Percentiles rank a stretch among this genome's conserved stretches.
These are phyloP conservation scores for Pseudomassariella vexata DNA, from an alignment of 2,329 filamentous ascomycete species.

Conservation along the genomic window DNA sequence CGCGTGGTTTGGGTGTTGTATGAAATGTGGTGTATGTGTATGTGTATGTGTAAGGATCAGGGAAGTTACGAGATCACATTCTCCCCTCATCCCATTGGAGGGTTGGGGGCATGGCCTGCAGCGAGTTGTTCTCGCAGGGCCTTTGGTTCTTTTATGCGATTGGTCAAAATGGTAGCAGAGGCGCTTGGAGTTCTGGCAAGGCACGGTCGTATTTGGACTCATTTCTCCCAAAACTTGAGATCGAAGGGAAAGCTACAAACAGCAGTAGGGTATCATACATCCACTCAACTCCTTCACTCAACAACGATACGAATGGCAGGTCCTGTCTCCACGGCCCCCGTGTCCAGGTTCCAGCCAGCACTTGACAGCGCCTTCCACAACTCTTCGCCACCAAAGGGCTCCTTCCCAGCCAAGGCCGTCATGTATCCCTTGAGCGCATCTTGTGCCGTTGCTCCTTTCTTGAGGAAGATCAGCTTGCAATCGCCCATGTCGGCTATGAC, in stretches of 20 bases:
- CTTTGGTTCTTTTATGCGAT: too few species aligned
- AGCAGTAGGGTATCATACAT: slow-evolving; percentile 6
- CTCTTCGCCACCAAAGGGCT: slow-evolving; percentile 23
- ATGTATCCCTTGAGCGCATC: slow-evolving; percentile 30
- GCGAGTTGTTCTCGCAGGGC: too few species aligned
- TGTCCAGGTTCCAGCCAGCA: slow-evolving; percentile 62
- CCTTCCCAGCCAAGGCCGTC: slow-evolving; percentile 4
- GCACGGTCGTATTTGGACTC: too few species aligned
- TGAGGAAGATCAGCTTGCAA: slow-evolving; percentile 56
- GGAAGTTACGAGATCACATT: too few species aligned
- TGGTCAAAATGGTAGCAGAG: too few species aligned
- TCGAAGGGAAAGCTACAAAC: too few species aligned
- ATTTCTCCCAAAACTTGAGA: too few species aligned
- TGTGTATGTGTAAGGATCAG: background rate
- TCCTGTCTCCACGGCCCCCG: slow-evolving; percentile 60
- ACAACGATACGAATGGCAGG: slow-evolving; percentile 38
- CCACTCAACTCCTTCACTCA: slow-evolving; percentile 17
- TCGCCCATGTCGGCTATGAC: slow-evolving; percentile 48
- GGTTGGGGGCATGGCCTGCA: too few species aligned
- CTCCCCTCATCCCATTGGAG: too few species aligned
- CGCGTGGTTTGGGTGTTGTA: slow-evolving; percentile 43
- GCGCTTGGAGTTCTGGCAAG: too few species aligned
- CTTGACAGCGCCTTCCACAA: slow-evolving; percentile 38
- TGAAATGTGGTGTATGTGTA: slow-evolving; percentile 21
- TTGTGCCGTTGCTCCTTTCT: slow-evolving; percentile 44